Evolutionary conservation across 257 asterid genomes (phyloP).

Genomic region (Solanum gandarillasii): DNA sequence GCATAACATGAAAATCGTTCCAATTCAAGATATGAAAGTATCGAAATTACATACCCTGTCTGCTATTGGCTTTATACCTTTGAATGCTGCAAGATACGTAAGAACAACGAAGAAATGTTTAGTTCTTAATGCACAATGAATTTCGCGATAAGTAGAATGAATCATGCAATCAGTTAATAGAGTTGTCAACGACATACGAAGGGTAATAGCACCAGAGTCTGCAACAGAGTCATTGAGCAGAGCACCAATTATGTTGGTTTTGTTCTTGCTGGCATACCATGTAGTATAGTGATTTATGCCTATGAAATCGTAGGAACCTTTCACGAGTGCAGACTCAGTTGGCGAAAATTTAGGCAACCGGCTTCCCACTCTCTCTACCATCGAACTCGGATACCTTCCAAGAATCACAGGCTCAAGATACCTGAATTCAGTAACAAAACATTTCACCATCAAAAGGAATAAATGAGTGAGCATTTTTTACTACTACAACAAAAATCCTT

Average conservation of each 20-base stretch:
- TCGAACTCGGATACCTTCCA: constrained; percentile 1
- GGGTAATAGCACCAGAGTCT: constrained; percentile 45
- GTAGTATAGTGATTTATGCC: constrained; percentile 10
- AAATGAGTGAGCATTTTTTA: not conserved
- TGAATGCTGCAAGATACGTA: constrained; percentile 24
- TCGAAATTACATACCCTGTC: constrained; percentile 23
- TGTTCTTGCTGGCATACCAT: constrained; percentile 14
- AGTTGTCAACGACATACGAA: constrained; percentile 38
- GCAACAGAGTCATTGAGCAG: constrained; percentile 48
- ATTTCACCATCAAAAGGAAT: not conserved
- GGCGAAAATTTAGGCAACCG: not conserved
- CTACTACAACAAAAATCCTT: not conserved
- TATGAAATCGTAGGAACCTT: constrained; percentile 10
- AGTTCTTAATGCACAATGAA: not conserved
- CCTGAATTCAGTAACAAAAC: not conserved
- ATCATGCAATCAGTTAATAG: not conserved
- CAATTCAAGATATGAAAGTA: no score
- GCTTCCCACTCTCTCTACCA: not conserved
- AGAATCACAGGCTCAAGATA: constrained; percentile 1
- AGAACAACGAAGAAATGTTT: not conserved
- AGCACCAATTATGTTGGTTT: constrained; percentile 30
- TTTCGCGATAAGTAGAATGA: not conserved
- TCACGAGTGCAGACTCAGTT: not conserved
- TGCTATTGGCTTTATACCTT: constrained; percentile 22
- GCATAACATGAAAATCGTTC: not conserved